Base-by-base conservation (phyloP, 176 grass and related monocot genomes). In the Cymbopogon citratus region DNA sequence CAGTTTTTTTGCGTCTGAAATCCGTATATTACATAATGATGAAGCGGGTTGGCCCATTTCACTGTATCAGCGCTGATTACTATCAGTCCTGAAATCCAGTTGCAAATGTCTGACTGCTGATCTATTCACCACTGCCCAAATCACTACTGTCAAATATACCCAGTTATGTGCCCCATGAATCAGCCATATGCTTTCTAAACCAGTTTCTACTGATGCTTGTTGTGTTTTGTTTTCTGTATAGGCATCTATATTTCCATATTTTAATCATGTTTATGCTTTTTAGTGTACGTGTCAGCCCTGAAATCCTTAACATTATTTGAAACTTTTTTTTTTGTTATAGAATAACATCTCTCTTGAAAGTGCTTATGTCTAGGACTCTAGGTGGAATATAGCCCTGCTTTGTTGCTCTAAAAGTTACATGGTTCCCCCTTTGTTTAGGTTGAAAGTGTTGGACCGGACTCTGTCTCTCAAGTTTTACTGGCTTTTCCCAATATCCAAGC, bases 391-490 rank as follows among this genome's bases (percentile, higher is more conserved):
- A 3, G 4, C n/a, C 60, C 85, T 80, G 9, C 12, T 61, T 5
- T 85, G 51, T 83, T 83, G 70, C 31, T 54, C 21, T 34, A 56
- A 13, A 70, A 41, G 6, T 81, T 49, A 80, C 40, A 0, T 35
- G 12, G 0, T 45, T 6, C 21, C 12, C 6, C n/a, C 62, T 36
- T 35, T 34, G 57, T 79, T 12, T 83, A 99, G 93, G 87, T 96
- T 70, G 97, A 99, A 79, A 99, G 93, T 93, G 87, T 38, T 12
- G 97, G 91, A 18, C 81, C 70, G 0, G 87, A 91, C 33, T 80
- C 89, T 36, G 89, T 88, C 19, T 91, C 97, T 64, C 89, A 96
- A 90, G 91, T 99, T 77, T 74, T 99, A 66, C 63, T 99, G 51
- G 80, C 97, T 56, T 92, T 99, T 56, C 83, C 93, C 59, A 89